Evolutionary conservation across 2,329 filamentous ascomycete species (phyloP).

Genomic region (Monilinia aucupariae): DNA sequence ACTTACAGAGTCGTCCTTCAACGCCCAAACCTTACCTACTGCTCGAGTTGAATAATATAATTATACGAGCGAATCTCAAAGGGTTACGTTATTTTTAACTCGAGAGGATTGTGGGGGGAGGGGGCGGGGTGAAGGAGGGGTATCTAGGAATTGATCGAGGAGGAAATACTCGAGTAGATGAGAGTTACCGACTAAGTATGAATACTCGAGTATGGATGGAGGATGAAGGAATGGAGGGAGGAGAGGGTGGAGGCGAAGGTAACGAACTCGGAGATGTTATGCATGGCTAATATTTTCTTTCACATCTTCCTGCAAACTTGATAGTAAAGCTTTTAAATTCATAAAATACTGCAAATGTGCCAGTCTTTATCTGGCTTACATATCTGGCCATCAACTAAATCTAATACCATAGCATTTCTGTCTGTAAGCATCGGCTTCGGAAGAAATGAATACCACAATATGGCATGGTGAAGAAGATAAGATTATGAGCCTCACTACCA

Average conservation of each 20-base stretch:
- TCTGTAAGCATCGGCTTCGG: background rate
- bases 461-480: background rate
- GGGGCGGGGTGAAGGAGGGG: too few relatives aligned
- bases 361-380: conserved; percentile 4
- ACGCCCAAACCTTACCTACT: too few relatives aligned
- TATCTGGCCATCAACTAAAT: background rate
- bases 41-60: too few relatives aligned
- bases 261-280: background rate
- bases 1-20: too few relatives aligned
- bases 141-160: too few relatives aligned
- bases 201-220: too few relatives aligned
- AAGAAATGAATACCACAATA: background rate
- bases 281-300: background rate
- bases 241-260: background rate
- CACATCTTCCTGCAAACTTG: background rate
- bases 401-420: background rate
- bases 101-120: too few relatives aligned
- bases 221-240: too few relatives aligned
- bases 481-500: conserved; percentile 7
- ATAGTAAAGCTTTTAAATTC: conserved; percentile 7
- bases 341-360: conserved; percentile 8
- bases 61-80: too few relatives aligned
- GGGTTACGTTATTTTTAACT: too few relatives aligned
- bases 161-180: too few relatives aligned
- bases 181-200: too few relatives aligned